phyloP scores from a whole-genome alignment of 2,329 filamentous ascomycete species.

The Cordyceps militaris region DNA sequence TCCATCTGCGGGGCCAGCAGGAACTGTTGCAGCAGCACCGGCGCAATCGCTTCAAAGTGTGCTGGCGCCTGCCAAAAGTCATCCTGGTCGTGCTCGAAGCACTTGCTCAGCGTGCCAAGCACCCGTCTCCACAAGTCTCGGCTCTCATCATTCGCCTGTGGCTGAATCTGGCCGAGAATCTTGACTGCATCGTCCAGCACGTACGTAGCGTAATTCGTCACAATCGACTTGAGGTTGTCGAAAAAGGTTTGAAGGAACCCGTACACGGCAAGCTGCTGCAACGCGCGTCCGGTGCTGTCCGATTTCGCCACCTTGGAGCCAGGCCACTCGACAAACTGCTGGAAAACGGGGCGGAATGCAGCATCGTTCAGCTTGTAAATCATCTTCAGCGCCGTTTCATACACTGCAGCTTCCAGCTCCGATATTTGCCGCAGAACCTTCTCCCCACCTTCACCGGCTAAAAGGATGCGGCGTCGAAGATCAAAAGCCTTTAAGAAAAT shows the following conservation, averaged over 20 bases:
- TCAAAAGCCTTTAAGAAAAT: constrained; percentile 57
- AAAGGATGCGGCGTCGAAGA: constrained; percentile 51
- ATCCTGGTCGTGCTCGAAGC: constrained; percentile 85
- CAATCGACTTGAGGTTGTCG: constrained; percentile 80
- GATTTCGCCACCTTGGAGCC: constrained; percentile 53
- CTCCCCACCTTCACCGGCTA: constrained; percentile 39
- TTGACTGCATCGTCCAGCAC: constrained; percentile 68
- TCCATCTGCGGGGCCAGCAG: constrained; percentile 38
- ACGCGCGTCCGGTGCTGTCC: constrained; percentile 48
- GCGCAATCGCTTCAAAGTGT: constrained; percentile 69
- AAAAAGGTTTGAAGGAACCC: constrained; percentile 77
- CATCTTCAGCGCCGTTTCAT: constrained; percentile 75
- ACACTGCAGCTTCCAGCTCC: constrained; percentile 57
- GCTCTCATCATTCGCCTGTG: constrained; percentile 41
- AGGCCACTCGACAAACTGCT: constrained; percentile 77
- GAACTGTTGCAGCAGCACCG: constrained; percentile 63
- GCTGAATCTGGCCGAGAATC: constrained; percentile 45
- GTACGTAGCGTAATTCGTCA: constrained; percentile 86
- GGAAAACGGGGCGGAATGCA: constrained; percentile 86
- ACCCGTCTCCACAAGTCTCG: constrained; percentile 60
- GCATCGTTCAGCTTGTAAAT: constrained; percentile 95
- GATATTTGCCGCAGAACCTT: constrained; percentile 41
- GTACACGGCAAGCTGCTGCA: constrained; percentile 71
- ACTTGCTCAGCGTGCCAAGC: constrained; percentile 63
- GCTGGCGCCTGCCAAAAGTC: constrained; percentile 92